Percentiles rank a stretch among this genome's conserved stretches.
Evolutionary conservation across 1,139 yeast species (phyloP).

Genomic region (Meyerozyma elateridarum): DNA sequence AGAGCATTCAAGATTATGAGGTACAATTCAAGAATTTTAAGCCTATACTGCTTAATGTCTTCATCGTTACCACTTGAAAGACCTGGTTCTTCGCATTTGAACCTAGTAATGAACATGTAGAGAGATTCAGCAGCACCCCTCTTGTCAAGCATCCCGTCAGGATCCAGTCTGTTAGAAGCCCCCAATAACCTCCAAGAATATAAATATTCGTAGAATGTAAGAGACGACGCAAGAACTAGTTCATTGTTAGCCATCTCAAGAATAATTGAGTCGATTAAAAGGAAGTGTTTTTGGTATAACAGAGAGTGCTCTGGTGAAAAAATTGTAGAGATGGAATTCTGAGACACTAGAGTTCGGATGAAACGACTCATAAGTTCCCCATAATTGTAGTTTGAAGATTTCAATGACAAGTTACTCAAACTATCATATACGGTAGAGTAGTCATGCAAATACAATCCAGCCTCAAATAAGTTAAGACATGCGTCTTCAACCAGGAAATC

Average conservation of each 20-base stretch:
- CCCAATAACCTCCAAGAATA: slow-evolving; percentile 48
- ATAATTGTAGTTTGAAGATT: neutral
- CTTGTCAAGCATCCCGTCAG: slow-evolving; percentile 24
- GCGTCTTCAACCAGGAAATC: slow-evolving; percentile 12
- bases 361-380: slow-evolving; percentile 5
- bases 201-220: slow-evolving; percentile 48
- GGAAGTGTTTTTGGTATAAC: slow-evolving; percentile 25
- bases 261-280: slow-evolving; percentile 36
- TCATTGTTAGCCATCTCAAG: slow-evolving; percentile 35
- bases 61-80: slow-evolving; percentile 10
- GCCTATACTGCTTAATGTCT: slow-evolving; percentile 30
- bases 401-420: slow-evolving; percentile 19
- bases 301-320: slow-evolving; percentile 19
- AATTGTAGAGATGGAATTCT: slow-evolving; percentile 17
- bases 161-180: slow-evolving; percentile 1
- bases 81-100: slow-evolving; percentile 18
- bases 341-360: slow-evolving; percentile 9
- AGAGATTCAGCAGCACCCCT: slow-evolving; percentile 56
- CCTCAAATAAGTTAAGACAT: slow-evolving; percentile 28
- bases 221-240: slow-evolving; percentile 28
- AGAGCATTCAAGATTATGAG: slow-evolving; percentile 46
- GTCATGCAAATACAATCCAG: slow-evolving; percentile 24
- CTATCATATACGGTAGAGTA: slow-evolving; percentile 23
- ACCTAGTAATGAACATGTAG: slow-evolving; percentile 47
- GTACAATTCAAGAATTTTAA: slow-evolving; percentile 40